Evolutionary conservation across 768 basidiomycete genomes (phyloP), one percentile per base, ranked within the genome.

Genomic region (Lactarius tabidus): DNA sequence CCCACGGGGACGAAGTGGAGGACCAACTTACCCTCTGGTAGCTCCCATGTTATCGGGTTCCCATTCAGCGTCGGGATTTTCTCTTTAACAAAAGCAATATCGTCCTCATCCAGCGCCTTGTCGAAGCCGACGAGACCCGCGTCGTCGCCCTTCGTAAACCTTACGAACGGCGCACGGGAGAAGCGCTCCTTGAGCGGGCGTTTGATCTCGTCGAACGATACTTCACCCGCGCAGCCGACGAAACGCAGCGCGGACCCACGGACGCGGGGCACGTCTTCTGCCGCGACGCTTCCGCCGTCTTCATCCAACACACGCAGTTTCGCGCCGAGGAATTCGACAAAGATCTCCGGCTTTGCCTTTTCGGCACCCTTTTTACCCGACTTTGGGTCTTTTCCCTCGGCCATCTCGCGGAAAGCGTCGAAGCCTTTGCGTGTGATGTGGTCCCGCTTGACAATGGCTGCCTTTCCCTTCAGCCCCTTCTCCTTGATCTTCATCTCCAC

Each of bases 401-500:
- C 45, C 31, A 60, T 62, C 41, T 88, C 85, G 60, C 80, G 80
- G 79, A 94, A 94, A 18, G 92, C 92, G 71, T 93, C 88, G 77
- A 94, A 94, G 14, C 87, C 87, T 57, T 75, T 75, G 48, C 75
- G 70, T 6, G 81, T 76, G 59, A 87, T 82, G 54, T 74, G 73
- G 51, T 88, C 85, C 66, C 82, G 83, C 67, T 85, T 83, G 67
- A 83, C 76, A 52, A 79, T 78, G 17, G 89, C 88, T 18, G 85
- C 82, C 70, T 85, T 90, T 31, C 89, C 90, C 1, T 82, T 85
- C 53, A 97, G 82, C 12, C 93, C 93, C 76, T 97, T 95, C 77
- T 96, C 92, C 75, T 92, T 89, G 76, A 95, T 90, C 78, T 97
- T 98, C 94, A 95, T 95, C 69, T 93, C 86, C 71, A 93, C 93